Evolutionary conservation across 306 rosid species (phyloP).

Genomic region (Quercus variabilis): DNA sequence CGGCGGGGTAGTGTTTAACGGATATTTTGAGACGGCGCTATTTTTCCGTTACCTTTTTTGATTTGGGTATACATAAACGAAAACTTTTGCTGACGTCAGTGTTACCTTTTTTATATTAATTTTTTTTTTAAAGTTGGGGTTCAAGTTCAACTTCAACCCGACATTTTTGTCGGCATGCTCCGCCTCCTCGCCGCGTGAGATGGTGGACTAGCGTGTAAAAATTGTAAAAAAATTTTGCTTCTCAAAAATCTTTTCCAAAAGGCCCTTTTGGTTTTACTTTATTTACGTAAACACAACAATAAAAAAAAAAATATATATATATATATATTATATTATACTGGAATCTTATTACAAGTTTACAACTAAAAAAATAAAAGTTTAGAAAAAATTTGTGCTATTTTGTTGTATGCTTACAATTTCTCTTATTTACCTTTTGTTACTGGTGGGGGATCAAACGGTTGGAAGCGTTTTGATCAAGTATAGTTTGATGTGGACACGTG

Average conservation of each 20-base stretch:
- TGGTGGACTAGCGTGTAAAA: conserved; percentile 25
- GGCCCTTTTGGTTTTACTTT: not conserved
- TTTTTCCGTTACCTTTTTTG: not conserved
- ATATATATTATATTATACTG: no score
- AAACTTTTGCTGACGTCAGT: conserved; percentile 29
- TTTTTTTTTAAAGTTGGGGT: not conserved
- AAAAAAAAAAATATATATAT: no score
- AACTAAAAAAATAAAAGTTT: no score
- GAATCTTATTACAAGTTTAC: no score
- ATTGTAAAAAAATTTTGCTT: no score
- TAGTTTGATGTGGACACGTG: no score
- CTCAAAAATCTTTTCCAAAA: no score
- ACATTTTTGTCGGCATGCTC: conserved; percentile 45
- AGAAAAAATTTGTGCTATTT: no score
- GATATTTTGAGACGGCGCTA: conserved; percentile 12
- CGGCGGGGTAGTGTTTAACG: conserved; percentile 30
- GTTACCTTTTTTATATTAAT: not conserved
- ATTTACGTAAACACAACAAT: not conserved
- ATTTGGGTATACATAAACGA: not conserved
- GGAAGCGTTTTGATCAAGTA: no score
- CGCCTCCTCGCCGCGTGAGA: conserved; percentile 45
- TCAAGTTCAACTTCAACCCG: not conserved
- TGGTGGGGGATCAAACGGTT: no score
- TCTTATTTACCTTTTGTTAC: no score
- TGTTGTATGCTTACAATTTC: no score